A percentile compares a stretch with the other conserved stretches of the same genome.
Conservation (phyloP, 352 stramenopile species). For the Phytophthora sp. region DNA sequence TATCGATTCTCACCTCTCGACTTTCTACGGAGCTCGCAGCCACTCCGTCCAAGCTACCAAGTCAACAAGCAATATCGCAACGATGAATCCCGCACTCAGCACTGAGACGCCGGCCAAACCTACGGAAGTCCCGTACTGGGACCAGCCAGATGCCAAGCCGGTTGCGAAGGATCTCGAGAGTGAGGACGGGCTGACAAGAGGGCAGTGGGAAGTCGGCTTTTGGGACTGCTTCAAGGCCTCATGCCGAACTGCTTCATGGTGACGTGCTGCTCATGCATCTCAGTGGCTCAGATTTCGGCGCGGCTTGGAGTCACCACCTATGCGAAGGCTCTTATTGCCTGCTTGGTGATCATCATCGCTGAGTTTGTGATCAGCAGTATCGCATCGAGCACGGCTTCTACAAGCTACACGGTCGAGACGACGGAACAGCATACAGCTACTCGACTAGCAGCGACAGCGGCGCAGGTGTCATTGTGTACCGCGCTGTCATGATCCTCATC, state of each 20-base stretch:
- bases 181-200: background rate
- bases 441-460: constrained; percentile 11
- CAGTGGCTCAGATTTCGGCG: constrained; percentile 43
- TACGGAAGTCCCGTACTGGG: constrained; percentile 5
- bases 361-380: constrained; percentile 22
- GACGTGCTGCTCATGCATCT: constrained; percentile 53
- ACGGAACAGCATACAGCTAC: constrained; percentile 21
- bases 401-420: constrained; percentile 22
- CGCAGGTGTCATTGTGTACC: constrained; percentile 14
- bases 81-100: constrained; percentile 1
- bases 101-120: background rate
- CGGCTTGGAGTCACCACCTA: constrained; percentile 45
- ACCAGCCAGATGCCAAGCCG: background rate
- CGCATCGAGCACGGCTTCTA: constrained; percentile 4
- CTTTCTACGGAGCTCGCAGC: background rate
- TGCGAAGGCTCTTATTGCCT: constrained; percentile 29
- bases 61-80: background rate
- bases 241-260: constrained; percentile 57
- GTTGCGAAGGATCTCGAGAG: background rate
- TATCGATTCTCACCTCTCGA: background rate
- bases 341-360: constrained; percentile 21
- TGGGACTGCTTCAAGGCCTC: constrained; percentile 48
- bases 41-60: background rate
- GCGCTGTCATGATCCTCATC: constrained; percentile 15
- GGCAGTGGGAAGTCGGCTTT: constrained; percentile 26